Evolutionary conservation across 371 early-diverging fungal species (phyloP), one percentile per base, ranked within the genome.

Genomic region (Mortierella sp.): DNA sequence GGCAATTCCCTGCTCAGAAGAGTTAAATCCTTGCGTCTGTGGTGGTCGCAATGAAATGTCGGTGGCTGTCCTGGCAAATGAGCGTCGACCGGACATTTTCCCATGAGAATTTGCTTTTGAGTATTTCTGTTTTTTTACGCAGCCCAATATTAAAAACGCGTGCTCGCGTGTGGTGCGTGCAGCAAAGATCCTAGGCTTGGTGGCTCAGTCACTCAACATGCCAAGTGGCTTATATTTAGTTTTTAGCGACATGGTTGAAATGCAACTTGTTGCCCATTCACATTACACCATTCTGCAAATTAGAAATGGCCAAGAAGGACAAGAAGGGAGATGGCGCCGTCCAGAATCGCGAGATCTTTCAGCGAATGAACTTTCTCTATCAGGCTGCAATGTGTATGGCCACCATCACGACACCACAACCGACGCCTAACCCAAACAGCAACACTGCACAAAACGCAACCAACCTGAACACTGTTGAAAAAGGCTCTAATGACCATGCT

Each of bases 361-460:
- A 75, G 37, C 75, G 81, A 45, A 80, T 80, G 81, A 80, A 80
- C 64, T 80, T 80, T 60, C 66, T 80, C 22, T 80, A 80, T 70
- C 81, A 80, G n/a, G 81, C 81, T 0, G 81, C 81, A 2, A 72
- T 72, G 69, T 80, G 57, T 43, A 75, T 80, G 75, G 81, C 81
- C 28, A 69, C 81, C 43, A 64, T 80, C 63, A 72, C 73, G 14
- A 60, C 55, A 14, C 72, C 68, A 39, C 60, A 18, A 1, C 30
- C 61, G 54, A n/a, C 30, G 20, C 16, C 39, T 16, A 35, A 22
- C 24, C 49, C 35, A 32, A 64, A 39, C 62, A 58, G n/a, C 18
- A 52, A 22, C 24, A 52, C 14, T 16, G 30, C 1, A 20, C 14
- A 16, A 18, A 40, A 30, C 32, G 37, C 30, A 20, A 52, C 58